Conservation (phyloP, 345 rosid species). For the Sapria himalayana region DNA sequence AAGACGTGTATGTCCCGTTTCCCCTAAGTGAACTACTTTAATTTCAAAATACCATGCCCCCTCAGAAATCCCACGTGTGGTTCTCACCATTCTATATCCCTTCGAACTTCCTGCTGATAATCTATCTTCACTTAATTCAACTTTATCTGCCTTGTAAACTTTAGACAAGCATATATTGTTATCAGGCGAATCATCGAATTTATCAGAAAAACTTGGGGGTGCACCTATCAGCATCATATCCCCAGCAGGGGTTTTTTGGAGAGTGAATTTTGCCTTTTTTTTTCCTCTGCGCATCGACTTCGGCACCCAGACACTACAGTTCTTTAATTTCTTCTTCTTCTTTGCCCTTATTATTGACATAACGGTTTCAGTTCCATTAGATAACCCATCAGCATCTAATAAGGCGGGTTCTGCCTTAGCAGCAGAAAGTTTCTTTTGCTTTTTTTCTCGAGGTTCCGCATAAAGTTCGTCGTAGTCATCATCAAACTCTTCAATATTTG, state of each 20-base stretch:
- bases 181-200: constrained; percentile 52
- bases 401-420: constrained; percentile 7
- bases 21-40: constrained; percentile 54
- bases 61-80: constrained; percentile 79
- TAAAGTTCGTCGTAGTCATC: constrained; percentile 31
- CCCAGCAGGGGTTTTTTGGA: constrained; percentile 28
- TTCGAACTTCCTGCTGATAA: constrained; percentile 70
- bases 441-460: constrained; percentile 32
- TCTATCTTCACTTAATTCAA: constrained; percentile 69
- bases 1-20: constrained; percentile 77
- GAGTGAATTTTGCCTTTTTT: constrained; percentile 57
- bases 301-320: constrained; percentile 65
- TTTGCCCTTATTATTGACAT: constrained; percentile 14
- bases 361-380: constrained; percentile 2
- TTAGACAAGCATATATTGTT: constrained; percentile 57
- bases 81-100: constrained; percentile 93
- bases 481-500: constrained; percentile 17
- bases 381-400: too few relatives aligned
- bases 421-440: constrained; percentile 42
- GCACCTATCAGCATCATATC: constrained; percentile 64
- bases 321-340: constrained; percentile 72
- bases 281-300: constrained; percentile 80
- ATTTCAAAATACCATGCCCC: constrained; percentile 98
- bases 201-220: constrained; percentile 58
- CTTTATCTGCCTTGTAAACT: constrained; percentile 92